Evolutionary conservation across 805 yeast genomes (phyloP).

Genomic region (Saccharomycopsis sp.): DNA sequence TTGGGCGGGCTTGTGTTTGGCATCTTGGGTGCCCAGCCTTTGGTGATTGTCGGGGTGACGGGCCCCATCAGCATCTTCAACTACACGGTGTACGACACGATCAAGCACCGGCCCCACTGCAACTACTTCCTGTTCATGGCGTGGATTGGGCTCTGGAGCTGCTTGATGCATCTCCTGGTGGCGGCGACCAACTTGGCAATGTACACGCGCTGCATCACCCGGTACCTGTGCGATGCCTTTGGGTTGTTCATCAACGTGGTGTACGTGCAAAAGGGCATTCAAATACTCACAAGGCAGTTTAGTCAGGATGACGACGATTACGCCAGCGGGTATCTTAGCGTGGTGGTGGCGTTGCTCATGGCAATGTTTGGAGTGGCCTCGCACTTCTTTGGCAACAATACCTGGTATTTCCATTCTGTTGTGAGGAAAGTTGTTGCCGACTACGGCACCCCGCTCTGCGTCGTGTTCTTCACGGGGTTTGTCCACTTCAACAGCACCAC

Average conservation of each 20-base stretch:
- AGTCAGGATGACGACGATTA: conserved; percentile 27
- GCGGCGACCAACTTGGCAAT: conserved; percentile 63
- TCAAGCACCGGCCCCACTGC: conserved; percentile 29
- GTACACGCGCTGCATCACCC: conserved; percentile 60
- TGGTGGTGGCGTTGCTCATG: conserved; percentile 68
- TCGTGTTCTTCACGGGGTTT: conserved; percentile 87
- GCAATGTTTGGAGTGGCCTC: conserved; percentile 55
- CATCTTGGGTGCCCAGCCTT: conserved; percentile 76
- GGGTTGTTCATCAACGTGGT: conserved; percentile 86
- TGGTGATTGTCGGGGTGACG: conserved; percentile 93
- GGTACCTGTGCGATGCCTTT: conserved; percentile 85
- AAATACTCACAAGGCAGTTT: conserved; percentile 69
- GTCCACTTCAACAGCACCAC: conserved; percentile 55
- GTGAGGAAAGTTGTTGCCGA: conserved; percentile 69
- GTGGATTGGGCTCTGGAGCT: conserved; percentile 90
- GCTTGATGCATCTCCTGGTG: conserved; percentile 66
- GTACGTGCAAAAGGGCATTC: conserved; percentile 85
- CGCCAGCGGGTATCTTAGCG: conserved; percentile 60
- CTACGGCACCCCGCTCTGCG: conserved; percentile 76
- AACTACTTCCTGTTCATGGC: conserved; percentile 86
- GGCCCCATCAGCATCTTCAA: conserved; percentile 92
- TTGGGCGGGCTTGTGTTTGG: conserved; percentile 89
- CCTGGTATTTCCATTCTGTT: conserved; percentile 51
- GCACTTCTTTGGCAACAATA: conserved; percentile 46
- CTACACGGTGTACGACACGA: conserved; percentile 55